These are phyloP conservation scores for Aspergillus brunneoviolaceus DNA, from an alignment of 2,329 filamentous ascomycete genomes.

Conservation along the genomic window DNA sequence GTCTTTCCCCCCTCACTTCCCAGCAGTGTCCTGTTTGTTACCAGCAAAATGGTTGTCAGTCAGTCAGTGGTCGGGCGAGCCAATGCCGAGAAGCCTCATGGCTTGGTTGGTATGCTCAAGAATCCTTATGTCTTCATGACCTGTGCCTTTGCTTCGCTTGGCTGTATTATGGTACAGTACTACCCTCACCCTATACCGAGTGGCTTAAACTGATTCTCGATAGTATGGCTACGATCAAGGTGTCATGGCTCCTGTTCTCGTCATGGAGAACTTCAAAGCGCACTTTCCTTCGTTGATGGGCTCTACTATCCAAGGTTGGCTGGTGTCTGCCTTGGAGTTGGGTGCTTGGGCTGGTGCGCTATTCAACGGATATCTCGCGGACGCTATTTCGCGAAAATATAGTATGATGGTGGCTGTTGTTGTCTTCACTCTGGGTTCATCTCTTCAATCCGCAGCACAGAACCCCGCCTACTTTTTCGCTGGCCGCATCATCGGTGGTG, in stretches of 20 bases:
- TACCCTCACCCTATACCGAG: no score
- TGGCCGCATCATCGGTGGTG: constrained; percentile 10
- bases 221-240: constrained; percentile 36
- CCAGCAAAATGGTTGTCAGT: constrained; percentile 26
- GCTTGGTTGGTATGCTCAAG: constrained; percentile 40
- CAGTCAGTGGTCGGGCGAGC: constrained; percentile 41
- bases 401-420: constrained; percentile 36
- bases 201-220: no score
- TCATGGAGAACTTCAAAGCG: constrained; percentile 40
- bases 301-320: constrained; percentile 35
- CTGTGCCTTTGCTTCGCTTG: constrained; percentile 36
- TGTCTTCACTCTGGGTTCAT: constrained; percentile 35
- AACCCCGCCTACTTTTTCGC: constrained; percentile 28
- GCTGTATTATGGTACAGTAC: constrained; percentile 27
- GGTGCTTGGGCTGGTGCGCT: constrained; percentile 36
- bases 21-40: neutral
- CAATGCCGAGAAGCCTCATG: constrained; percentile 41
- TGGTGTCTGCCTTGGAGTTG: constrained; percentile 36
- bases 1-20: neutral
- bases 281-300: constrained; percentile 34
- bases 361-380: constrained; percentile 31
- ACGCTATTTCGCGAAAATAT: constrained; percentile 33
- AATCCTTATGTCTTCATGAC: constrained; percentile 45
- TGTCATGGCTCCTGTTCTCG: constrained; percentile 36
- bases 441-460: constrained; percentile 29